Evolutionary conservation across 1,284 basidiomycete genomes (phyloP).

Genomic region (Athelia sp.): DNA sequence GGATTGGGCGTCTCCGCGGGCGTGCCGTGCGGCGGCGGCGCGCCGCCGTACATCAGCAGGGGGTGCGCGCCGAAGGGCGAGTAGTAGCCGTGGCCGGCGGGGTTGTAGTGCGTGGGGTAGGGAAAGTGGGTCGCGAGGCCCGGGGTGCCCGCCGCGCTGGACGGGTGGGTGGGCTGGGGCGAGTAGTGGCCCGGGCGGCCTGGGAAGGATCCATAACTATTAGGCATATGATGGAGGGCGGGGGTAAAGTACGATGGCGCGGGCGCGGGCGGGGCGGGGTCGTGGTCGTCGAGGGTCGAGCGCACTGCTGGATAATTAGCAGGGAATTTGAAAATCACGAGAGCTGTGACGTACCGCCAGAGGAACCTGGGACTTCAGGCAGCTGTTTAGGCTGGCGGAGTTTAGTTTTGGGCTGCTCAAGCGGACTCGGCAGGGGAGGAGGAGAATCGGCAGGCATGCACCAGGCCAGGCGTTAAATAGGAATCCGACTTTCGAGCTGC

Average conservation of each 20-base stretch:
- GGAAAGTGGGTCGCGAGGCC: constrained; percentile 40
- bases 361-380: too few species aligned
- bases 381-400: too few species aligned
- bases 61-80: constrained; percentile 50
- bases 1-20: constrained; percentile 20
- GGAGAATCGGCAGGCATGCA: constrained; percentile 5
- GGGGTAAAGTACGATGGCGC: constrained; percentile 48
- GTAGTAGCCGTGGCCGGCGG: constrained; percentile 48
- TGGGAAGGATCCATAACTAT: constrained; percentile 54
- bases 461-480: too few species aligned
- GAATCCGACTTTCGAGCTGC: too few species aligned
- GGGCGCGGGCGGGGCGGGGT: constrained; percentile 33
- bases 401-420: not conserved
- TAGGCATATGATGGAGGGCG: constrained; percentile 52
- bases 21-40: constrained; percentile 29
- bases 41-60: constrained; percentile 60
- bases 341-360: too few species aligned
- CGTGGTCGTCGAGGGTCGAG: constrained; percentile 20
- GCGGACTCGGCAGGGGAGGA: constrained; percentile 9
- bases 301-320: constrained; percentile 29
- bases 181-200: constrained; percentile 32
- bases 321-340: constrained; percentile 22
- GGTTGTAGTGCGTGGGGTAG: constrained; percentile 56
- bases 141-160: constrained; percentile 37
- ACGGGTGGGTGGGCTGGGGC: constrained; percentile 33